Percentiles rank a stretch among this genome's conserved stretches.
These are phyloP conservation scores for Cryptococcus neoformans DNA, from an alignment of 1,284 basidiomycete genomes.

Conservation along the genomic window DNA sequence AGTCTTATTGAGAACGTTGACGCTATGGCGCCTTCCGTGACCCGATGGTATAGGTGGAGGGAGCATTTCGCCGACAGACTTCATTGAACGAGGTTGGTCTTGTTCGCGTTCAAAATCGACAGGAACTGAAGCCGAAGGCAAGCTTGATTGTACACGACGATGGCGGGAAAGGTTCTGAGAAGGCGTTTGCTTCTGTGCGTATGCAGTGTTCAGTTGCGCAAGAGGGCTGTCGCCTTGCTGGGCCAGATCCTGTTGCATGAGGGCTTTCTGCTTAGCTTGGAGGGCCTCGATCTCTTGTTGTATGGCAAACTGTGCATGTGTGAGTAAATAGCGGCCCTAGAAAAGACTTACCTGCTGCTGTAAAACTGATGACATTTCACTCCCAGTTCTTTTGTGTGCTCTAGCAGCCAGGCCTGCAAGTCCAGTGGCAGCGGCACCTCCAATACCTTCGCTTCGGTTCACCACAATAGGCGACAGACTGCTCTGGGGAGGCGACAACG, in stretches of 20 bases:
- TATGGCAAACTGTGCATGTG: conserved; percentile 65
- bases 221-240: conserved; percentile 59
- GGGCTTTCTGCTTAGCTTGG: conserved; percentile 81
- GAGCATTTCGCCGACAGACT: conserved; percentile 28
- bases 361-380: conserved; percentile 67
- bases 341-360: conserved; percentile 69
- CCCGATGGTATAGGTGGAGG: conserved; percentile 51
- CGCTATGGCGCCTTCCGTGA: conserved; percentile 89
- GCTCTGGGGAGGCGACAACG: conserved; percentile 18
- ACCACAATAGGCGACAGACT: conserved; percentile 21
- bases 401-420: conserved; percentile 48
- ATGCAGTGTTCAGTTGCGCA: conserved; percentile 29
- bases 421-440: conserved; percentile 41
- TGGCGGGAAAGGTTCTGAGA: conserved; percentile 56
- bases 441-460: conserved; percentile 38
- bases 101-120: conserved; percentile 5
- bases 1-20: conserved; percentile 64
- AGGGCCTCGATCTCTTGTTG: conserved; percentile 87
- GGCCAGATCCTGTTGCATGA: conserved; percentile 82
- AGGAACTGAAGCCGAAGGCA: conserved; percentile 46
- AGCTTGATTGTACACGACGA: conserved; percentile 78
- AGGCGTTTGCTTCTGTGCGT: conserved; percentile 21
- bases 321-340: background rate
- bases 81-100: conserved; percentile 15
- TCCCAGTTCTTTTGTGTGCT: conserved; percentile 54